Base-by-base conservation (phyloP, 1,284 basidiomycete genomes). In the Ganoderma sp. region DNA sequence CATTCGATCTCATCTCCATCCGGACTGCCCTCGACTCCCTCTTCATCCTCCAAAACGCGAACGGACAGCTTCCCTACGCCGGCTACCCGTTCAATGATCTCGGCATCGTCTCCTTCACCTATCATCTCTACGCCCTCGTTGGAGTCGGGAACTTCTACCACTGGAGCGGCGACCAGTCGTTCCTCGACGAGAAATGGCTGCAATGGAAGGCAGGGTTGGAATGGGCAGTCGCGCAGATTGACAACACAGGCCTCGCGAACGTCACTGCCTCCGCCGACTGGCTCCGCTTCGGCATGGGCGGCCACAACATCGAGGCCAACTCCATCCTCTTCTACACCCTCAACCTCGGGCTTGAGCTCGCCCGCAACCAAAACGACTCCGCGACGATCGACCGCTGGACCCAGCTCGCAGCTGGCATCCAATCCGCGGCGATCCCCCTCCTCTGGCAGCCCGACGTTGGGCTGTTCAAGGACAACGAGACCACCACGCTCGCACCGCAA, bases 231-330 rank as follows among this genome's bases (percentile, higher is more conserved):
- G 50, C 61, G 45, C 71, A 72, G 57, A 70, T 72, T 65, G 71
- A 72, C 61, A 15, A 58, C 3, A 68, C 65, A 14, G 65, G 71
- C 1, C 67, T 72, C 57, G 71, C 71, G 48, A 70, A 72, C 67
- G 45, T 72, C 60, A 68, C 68, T 58, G 52, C 52, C 15, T 48
- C 67, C 2, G 43, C 68, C 43, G 64, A 72, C 63, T 72, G 71
- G 71, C 68, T 72, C 8, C 68, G 71, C 39, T 72, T 67, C 65
- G 66, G 68, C n/a, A 72, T 72, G 71, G 71, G 71, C 45, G 71
- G 71, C 48, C 68, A 72, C 67, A 72, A 72, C 67, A 72, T 72
- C 63, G 71, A 72, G 54, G 71, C 71, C 7, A 72, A 72, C 61
- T 66, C 71, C 22, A 72, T 72, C 58, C 67, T 72, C 50, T 70